Evolutionary conservation across 352 stramenopile genomes (phyloP), one percentile per base, ranked within the genome.

Genomic region (Phytophthora syringae): DNA sequence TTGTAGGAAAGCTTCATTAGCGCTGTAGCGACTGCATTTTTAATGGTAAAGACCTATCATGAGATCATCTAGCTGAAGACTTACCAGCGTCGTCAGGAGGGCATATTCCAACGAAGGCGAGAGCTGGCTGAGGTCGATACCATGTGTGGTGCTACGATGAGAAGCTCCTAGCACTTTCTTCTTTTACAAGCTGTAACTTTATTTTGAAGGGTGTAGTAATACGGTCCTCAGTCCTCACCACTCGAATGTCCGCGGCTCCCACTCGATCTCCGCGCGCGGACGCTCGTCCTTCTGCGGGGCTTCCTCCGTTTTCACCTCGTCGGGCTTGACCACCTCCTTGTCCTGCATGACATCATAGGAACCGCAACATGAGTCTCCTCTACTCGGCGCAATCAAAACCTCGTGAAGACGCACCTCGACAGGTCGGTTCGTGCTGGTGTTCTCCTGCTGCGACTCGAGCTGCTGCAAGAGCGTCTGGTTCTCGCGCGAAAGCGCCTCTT

Each of bases 241-340:
- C 67, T 75, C 61, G 54, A 75, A 75, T 61, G 50, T 64, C 55
- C 52, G 67, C 27, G 55, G 13, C 39, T 71, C 52, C 67, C 67
- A 75, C 34, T 61, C 43, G 42, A 74, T 62, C 40, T 60, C 59
- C 10, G 21, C 47, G 13, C 27, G 44, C n/a, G 60, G 37, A 28
- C 5, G 20, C 20, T 64, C 48, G 7, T 54, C 37, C 7, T 63
- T 54, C 43, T 43, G 28, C 15, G 13, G 39, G 5, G 2, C 20
- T 37, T 43, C 59, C 40, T 65, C 30, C 34, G 11, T n/a, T 13
- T 65, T 53, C 43, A 54, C 25, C 36, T 51, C 39, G 10, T 42
- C 30, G 12, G 36, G 18, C 7, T 66, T 36, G 11, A 12, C 15
- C 44, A 50, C 39, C 32, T 70, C 39, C 32, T 67, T 40, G 28